Evolutionary conservation across 257 asterid species (phyloP), one percentile per base, ranked within the genome.

Genomic region (Rehmannia glutinosa): DNA sequence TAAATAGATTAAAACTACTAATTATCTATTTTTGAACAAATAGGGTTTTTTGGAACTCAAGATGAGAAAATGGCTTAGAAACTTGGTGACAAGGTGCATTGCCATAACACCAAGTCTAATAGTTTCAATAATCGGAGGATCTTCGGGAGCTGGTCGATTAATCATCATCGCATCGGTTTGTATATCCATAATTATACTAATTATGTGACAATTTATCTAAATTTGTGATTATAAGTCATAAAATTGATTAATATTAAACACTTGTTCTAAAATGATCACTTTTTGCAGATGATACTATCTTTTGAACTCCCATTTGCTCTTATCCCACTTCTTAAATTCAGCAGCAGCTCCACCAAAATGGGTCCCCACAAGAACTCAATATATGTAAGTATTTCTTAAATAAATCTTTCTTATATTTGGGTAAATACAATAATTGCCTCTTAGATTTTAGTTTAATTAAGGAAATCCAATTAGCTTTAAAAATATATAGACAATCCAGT

Each of bases 151-250:
- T 5, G 97, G 97, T 12, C 86, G 88, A 17, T 78, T 93, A 7
- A 93, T 93, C 73, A 86, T 93, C 75, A 90, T 93, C 6, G 98
- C 98, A 73, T 93, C 97, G 67, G 98, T 93, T 62, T n/a, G 84
- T 78, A 54, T 0, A 54, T 3, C 0, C 21, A 11, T 50, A 35
- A 2, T 32, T 2, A 3, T 3, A 25, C 8, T 13, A n/a, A 1
- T 17, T 12, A 0, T 6, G 19, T 5, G 1, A 21, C 2, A 54
- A 28, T 12, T 27, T 8, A 23, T 36, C 13, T 0, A 62, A 11
- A 1, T 32, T 30, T 17, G 13, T 3, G 10, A n/a, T n/a, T n/a
- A n/a, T n/a, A n/a, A n/a, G n/a, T n/a, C n/a, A n/a, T n/a, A n/a
- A n/a, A n/a, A n/a, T n/a, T n/a, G n/a, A n/a, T n/a, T n/a, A n/a